phyloP scores from a whole-genome alignment of 148 eudicot species.

The Salicornia ramosissima region DNA sequence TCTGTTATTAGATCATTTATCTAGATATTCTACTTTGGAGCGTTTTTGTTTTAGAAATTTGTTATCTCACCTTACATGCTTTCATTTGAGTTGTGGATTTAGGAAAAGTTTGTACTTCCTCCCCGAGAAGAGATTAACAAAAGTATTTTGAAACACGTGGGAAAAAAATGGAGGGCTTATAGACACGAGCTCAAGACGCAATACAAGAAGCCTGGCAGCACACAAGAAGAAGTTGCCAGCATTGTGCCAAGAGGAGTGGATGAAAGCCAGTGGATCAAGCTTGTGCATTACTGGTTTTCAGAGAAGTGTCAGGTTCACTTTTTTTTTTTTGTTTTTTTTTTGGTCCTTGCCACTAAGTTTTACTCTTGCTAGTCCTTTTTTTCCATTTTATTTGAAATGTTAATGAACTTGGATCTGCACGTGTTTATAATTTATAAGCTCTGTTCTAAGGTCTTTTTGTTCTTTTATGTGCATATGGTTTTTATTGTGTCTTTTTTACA shows the following conservation, averaged over 20 bases:
- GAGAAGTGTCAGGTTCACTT: conserved; percentile 26
- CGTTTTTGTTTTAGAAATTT: too few species aligned
- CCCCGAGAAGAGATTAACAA: conserved; percentile 22
- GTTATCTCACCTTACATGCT: conserved; percentile 7
- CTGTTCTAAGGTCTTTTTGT: background rate
- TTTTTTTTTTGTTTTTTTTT: background rate
- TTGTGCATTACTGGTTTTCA: conserved; percentile 36
- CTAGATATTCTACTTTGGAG: background rate
- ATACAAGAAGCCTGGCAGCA: conserved; percentile 27
- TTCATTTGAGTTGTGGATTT: conserved; percentile 12
- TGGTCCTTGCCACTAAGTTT: background rate
- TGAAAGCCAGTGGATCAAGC: conserved; percentile 33
- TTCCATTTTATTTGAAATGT: background rate
- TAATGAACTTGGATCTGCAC: background rate
- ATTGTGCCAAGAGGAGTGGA: conserved; percentile 29
- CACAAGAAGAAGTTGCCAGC: conserved; percentile 31
- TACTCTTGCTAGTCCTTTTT: conserved; percentile 7
- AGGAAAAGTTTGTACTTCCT: conserved; percentile 36
- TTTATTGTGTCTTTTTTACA: conserved; percentile 6
- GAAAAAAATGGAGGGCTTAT: conserved; percentile 31
- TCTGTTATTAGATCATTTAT: background rate
- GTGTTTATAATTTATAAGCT: too few species aligned
- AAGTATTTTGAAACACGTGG: conserved; percentile 31
- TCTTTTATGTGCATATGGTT: background rate
- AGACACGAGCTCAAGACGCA: conserved; percentile 27